Base-by-base conservation (phyloP, 257 asterid species). In the Leonotis leonurus region DNA sequence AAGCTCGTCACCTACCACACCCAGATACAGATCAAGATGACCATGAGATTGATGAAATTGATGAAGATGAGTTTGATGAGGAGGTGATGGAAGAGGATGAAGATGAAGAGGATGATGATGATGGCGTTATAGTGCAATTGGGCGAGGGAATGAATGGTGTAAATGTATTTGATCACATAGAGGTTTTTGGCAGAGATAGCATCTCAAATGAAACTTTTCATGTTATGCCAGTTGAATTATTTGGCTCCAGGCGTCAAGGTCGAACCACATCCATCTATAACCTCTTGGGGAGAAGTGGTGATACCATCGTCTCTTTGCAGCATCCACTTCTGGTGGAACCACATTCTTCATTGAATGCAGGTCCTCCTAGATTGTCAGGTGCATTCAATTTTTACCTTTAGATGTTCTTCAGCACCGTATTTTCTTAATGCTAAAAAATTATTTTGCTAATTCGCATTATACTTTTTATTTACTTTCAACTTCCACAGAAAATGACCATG, bases 121-220 rank as follows among this genome's bases (percentile, higher is more conserved):
- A 88, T 69, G 98, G 98, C 41, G 96, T 90, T 58, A 75, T 90
- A 25, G 81, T 90, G 67, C 83, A 94, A 67, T 75, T 90, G 37
- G 98, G 96, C n/a, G 98, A 85, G 71, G 98, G 96, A 54, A 90
- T 88, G 96, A 88, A 90, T 73, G 98, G 98, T 27, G 84, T 84
- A 51, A 83, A 85, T 62, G 95, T 89, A 56, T 85, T 90, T 75
- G 98, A 90, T 76, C 98, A 88, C 73, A 88, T 90, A 64, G 98
- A 88, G 80, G 96, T 88, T 64, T 77, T 90, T 76, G 98, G 95
- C 14, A 80, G 91, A 75, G 98, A 90, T 70, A 85, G 85, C 77
- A 79, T 82, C 55, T 75, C 89, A 43, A 84, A 73, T 56, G 98
- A 88, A 69, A 80, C 94, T 50, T 79, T 90, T 63, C 97, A 82